These are phyloP conservation scores for Solanum pinnatisectum DNA, from an alignment of 257 asterid species.

Conservation along the genomic window DNA sequence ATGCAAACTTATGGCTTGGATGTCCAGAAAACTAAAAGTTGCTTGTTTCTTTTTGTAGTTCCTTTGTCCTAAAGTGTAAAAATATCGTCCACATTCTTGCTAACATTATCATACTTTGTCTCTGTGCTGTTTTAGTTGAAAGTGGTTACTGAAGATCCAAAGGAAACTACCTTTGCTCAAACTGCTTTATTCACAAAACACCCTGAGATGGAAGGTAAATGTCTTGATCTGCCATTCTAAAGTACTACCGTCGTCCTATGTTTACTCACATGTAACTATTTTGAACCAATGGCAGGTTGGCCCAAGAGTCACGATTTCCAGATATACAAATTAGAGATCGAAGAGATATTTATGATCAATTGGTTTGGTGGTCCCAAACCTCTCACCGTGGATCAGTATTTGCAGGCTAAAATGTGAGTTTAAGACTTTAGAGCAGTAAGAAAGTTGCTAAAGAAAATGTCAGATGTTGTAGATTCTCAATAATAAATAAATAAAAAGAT, in stretches of 20 bases:
- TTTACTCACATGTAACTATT: not conserved
- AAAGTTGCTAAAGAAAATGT: not conserved
- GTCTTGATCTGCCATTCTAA: not conserved
- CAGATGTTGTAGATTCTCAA: not conserved
- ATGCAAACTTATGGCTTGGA: not conserved
- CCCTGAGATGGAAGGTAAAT: conserved; percentile 71
- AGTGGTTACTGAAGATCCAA: conserved; percentile 29
- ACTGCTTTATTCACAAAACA: conserved; percentile 64
- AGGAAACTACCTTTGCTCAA: conserved; percentile 60
- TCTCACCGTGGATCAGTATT: conserved; percentile 74
- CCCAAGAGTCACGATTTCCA: conserved; percentile 72
- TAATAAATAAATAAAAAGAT: not conserved
- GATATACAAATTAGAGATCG: conserved; percentile 58
- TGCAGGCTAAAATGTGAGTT: conserved; percentile 45
- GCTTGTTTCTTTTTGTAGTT: not conserved
- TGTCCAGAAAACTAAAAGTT: not conserved
- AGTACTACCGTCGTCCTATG: not conserved
- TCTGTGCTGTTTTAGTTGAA: conserved; percentile 39
- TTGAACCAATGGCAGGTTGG: conserved; percentile 53
- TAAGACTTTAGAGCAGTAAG: conserved; percentile 16
- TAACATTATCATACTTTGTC: not conserved
- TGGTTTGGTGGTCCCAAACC: conserved; percentile 98
- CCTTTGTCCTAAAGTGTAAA: not conserved
- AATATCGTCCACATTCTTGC: not conserved
- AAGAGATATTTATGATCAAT: conserved; percentile 68